Evolutionary conservation across 2,329 filamentous ascomycete genomes (phyloP).

Genomic region (Beauveria bassiana): DNA sequence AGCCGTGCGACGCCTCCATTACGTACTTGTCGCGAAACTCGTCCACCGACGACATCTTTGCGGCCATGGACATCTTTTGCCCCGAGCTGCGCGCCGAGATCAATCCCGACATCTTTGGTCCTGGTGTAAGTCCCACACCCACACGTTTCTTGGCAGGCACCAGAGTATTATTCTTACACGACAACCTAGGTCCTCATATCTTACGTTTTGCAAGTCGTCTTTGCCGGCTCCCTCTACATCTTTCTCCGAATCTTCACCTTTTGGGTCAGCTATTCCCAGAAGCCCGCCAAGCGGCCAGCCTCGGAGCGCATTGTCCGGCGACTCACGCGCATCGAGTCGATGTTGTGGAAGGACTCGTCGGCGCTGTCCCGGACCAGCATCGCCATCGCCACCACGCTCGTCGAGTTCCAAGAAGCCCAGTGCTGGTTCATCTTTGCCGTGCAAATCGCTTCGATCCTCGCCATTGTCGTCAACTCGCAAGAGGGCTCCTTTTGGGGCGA

Average conservation of each 20-base stretch:
- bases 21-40: slow-evolving; percentile 20
- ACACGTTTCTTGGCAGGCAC: neutral
- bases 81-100: slow-evolving; percentile 29
- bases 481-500: slow-evolving; percentile 33
- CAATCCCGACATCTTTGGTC: slow-evolving; percentile 32
- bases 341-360: slow-evolving; percentile 30
- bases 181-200: slow-evolving; percentile 28
- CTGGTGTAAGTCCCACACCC: slow-evolving; percentile 23
- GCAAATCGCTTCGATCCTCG: slow-evolving; percentile 32
- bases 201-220: slow-evolving; percentile 30
- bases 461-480: slow-evolving; percentile 32
- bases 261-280: slow-evolving; percentile 26
- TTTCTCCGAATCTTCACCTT: slow-evolving; percentile 28
- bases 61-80: slow-evolving; percentile 28
- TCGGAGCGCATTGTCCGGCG: slow-evolving; percentile 20
- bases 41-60: slow-evolving; percentile 23
- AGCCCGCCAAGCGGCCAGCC: slow-evolving; percentile 15
- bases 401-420: slow-evolving; percentile 33
- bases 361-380: slow-evolving; percentile 30
- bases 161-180: neutral
- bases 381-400: slow-evolving; percentile 31
- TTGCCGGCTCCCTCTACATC: slow-evolving; percentile 26
- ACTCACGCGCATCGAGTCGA: slow-evolving; percentile 27
- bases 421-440: slow-evolving; percentile 33
- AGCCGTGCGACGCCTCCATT: slow-evolving; percentile 23